Base-by-base conservation (phyloP, 2,329 filamentous ascomycete genomes). In the Penicillium psychrosexuale region DNA sequence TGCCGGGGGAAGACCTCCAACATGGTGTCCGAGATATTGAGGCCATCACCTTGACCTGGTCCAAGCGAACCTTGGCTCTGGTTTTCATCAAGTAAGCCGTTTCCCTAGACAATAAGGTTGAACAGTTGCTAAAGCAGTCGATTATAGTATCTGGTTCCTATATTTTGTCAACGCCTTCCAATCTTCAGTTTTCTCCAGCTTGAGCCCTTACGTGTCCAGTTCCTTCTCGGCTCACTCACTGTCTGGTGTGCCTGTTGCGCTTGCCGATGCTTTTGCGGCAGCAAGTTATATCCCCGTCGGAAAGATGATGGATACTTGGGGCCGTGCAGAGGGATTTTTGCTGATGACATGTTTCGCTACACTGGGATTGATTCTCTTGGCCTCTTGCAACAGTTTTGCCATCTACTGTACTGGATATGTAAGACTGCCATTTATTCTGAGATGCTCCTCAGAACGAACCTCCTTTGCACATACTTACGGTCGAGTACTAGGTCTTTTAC, bases 221-320 rank as follows among this genome's bases (percentile, higher is more conserved):
- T 73, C 72, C 15, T 84, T 78, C 58, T 58, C 73, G 33, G 66
- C 71, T 5, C 81, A 83, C 61, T 80, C 80, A 1, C 68, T 82
- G 42, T 74, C 79, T 0, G 72, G 79, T 0, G 76, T 80, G 11
- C 80, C 80, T n/a, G 68, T 66, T 39, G 77, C 84, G 53, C 73
- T 84, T 33, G 72, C 80, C 9, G 76, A 70, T 55, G 70, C 83
- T 28, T 78, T 85, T 37, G 76, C 76, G 33, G 83, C 80, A 22
- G 72, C 83, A 30, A 73, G 77, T 51, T 82, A 82, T 64, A 74
- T 86, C 12, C 79, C 82, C 1, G 73, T 83, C 22, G 82, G 82
- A 51, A 86, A 85, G 67, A 72, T 84, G 15, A 72, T 86, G 51
- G 80, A 86, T 67, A 71, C 82, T 24, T 85, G 79, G 77, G 83